Evolutionary conservation across 139 green algal genomes (phyloP).

Genomic region (Chlorella sp.): DNA sequence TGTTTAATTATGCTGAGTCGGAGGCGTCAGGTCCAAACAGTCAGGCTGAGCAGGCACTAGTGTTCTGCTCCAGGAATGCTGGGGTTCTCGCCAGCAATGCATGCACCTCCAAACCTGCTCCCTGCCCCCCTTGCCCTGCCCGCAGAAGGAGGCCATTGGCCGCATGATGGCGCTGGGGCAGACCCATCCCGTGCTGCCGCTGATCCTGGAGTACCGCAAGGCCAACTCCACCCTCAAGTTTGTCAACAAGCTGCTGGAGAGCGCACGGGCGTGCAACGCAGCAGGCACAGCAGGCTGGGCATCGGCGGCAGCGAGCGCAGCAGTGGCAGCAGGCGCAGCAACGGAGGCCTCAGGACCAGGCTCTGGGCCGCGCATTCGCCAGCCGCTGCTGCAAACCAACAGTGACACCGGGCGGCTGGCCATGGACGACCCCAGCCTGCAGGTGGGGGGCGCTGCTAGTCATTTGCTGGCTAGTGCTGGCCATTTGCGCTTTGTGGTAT

Average conservation of each 20-base stretch:
- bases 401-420: constrained; percentile 73
- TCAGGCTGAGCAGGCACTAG: too few species aligned
- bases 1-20: too few species aligned
- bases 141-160: constrained; percentile 59
- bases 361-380: constrained; percentile 51
- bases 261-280: neutral
- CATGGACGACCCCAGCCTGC: constrained; percentile 83
- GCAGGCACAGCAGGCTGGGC: neutral
- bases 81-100: too few species aligned
- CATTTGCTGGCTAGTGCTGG: too few species aligned
- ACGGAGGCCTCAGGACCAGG: neutral
- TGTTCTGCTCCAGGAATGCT: too few species aligned
- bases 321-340: neutral
- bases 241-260: constrained; percentile 24
- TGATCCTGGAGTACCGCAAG: constrained; percentile 75
- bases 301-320: neutral
- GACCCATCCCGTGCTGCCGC: constrained; percentile 55
- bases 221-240: constrained; percentile 59
- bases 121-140: neutral
- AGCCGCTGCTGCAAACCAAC: constrained; percentile 76
- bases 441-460: too few species aligned
- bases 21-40: too few species aligned
- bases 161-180: constrained; percentile 46
- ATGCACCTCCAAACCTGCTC: too few species aligned
- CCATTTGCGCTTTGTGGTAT: too few species aligned